Conservation (phyloP, 108 stramenopile species). For the Cyclotella baltica region DNA sequence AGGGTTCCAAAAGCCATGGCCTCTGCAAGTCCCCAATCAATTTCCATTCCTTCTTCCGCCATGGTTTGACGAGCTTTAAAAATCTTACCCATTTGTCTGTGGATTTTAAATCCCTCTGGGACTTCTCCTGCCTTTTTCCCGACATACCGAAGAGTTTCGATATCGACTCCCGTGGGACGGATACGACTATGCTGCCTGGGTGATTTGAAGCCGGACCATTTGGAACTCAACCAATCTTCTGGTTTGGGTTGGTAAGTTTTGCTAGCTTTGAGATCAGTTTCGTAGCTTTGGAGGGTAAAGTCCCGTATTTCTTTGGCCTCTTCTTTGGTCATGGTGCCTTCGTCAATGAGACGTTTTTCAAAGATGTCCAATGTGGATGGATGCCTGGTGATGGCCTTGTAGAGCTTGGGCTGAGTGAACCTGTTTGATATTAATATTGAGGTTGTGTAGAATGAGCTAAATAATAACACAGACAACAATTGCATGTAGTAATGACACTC, state of each 20-base stretch:
- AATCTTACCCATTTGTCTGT: constrained; percentile 94
- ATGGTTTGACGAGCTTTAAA: constrained; percentile 85
- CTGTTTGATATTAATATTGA: neutral
- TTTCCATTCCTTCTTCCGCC: constrained; percentile 87
- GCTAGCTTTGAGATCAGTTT: constrained; percentile 89
- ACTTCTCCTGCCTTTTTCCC: constrained; percentile 85
- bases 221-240: constrained; percentile 93
- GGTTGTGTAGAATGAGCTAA: neutral
- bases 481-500: too few relatives aligned
- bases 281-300: constrained; percentile 84
- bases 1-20: constrained; percentile 98
- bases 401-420: constrained; percentile 98
- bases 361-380: constrained; percentile 91
- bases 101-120: constrained; percentile 92
- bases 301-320: constrained; percentile 88
- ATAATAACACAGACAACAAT: neutral
- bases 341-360: constrained; percentile 80
- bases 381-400: constrained; percentile 90
- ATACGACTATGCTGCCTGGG: constrained; percentile 90
- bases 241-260: constrained; percentile 87
- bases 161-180: constrained; percentile 93
- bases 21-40: constrained; percentile 99
- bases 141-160: constrained; percentile 80
- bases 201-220: constrained; percentile 95
- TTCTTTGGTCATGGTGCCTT: constrained; percentile 85